Base-by-base conservation (phyloP, 441 rosid genomes). In the Manihot esculenta region DNA sequence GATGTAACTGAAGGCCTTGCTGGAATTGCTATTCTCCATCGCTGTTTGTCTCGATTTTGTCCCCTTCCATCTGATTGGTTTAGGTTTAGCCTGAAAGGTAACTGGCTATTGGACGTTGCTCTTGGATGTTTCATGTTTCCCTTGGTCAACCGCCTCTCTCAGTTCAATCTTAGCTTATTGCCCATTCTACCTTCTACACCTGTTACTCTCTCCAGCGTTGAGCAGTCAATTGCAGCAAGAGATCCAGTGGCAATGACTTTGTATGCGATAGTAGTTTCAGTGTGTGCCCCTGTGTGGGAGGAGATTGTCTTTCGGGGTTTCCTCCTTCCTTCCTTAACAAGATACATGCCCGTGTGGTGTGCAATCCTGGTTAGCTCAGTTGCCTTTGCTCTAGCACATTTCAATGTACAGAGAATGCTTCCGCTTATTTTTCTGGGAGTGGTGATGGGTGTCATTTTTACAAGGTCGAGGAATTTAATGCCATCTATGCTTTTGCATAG, bases 231-330 rank as follows among this genome's bases (percentile, higher is more conserved):
- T 65, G 86, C 90, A 77, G 97, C 99, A 48, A 81, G 97, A 58
- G 99, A 94, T 74, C 99, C 99, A 0, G 88, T 94, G 62, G 99
- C 99, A n/a, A 94, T 94, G 97, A 96, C 86, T 38, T 76, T 94
- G 24, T 94, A 94, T 62, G 97, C 97, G 0, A 63, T 88, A 61
- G 97, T 94, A 54, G 99, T 94, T 67, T 86, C 97, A 7, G 79
- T 94, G 0, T 94, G 99, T 73, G 97, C 99, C 63, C 99, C 99
- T 20, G 75, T 90, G 23, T 94, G 99, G 97, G 99, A 94, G 77
- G 99, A 94, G 79, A 90, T 94, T 58, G 97, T 94, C 66, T 94
- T 94, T 71, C 92, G 99, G 53, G 99, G 99, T 64, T 94, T 94
- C 79, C 92, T 94, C 68, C 90, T 94, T 45, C 99, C 99, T 27